These are phyloP conservation scores for Elsinoe fawcettii DNA, from an alignment of 2,329 filamentous ascomycete genomes.

Conservation along the genomic window DNA sequence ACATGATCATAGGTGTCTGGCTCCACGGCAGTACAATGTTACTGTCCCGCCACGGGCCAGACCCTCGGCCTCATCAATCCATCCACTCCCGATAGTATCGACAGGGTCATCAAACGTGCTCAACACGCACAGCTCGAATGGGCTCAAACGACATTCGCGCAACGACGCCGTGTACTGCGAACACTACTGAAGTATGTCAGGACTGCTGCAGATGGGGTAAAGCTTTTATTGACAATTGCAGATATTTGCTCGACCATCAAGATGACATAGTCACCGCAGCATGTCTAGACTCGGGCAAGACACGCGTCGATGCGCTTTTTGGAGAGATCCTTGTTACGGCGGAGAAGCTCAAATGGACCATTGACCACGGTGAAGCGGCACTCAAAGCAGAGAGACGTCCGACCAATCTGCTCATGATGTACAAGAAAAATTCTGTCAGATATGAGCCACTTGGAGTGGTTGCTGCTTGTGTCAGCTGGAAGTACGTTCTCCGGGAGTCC, in stretches of 20 bases:
- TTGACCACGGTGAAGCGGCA: constrained; percentile 79
- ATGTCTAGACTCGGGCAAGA: constrained; percentile 91
- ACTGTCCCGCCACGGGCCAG: constrained; percentile 81
- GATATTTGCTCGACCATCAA: constrained; percentile 78
- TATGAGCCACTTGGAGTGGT: constrained; percentile 94
- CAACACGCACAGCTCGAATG: constrained; percentile 67
- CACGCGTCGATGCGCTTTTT: constrained; percentile 84
- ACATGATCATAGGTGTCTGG: constrained; percentile 43
- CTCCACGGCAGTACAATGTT: constrained; percentile 68
- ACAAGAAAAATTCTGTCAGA: constrained; percentile 82
- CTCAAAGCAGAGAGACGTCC: constrained; percentile 64
- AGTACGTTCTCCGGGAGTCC: constrained; percentile 50
- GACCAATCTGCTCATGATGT: constrained; percentile 87
- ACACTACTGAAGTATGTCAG: constrained; percentile 56
- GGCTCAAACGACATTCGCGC: constrained; percentile 66
- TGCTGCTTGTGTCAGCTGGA: constrained; percentile 90
- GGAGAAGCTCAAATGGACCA: constrained; percentile 92
- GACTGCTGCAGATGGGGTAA: too few relatives aligned
- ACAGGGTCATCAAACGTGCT: constrained; percentile 67
- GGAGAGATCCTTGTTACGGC: constrained; percentile 91
- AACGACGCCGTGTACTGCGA: constrained; percentile 70
- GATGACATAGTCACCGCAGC: constrained; percentile 77
- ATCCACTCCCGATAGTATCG: constrained; percentile 66
- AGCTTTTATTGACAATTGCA: constrained; percentile 21
- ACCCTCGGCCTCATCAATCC: constrained; percentile 74